Evolutionary conservation across 495 filamentous ascomycete species (phyloP).

Genomic region (Talaromyces ruber): DNA sequence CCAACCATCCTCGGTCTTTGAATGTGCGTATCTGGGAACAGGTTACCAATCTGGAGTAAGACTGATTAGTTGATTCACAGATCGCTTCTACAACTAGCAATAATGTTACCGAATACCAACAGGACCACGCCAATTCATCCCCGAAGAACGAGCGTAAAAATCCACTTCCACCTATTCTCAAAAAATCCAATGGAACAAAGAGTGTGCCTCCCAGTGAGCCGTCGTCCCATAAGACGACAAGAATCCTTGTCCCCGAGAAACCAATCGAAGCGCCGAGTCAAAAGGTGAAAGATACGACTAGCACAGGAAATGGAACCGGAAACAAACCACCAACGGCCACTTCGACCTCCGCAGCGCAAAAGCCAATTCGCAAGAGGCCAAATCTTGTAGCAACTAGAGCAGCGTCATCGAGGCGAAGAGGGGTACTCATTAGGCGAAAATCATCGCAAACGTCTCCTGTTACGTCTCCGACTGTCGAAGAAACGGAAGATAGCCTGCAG

Average conservation of each 20-base stretch:
- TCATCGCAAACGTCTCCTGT: slow-evolving; percentile 24
- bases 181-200: slow-evolving; percentile 20
- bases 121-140: background rate
- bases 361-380: slow-evolving; percentile 21
- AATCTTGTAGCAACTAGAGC: slow-evolving; percentile 22
- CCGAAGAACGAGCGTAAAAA: slow-evolving; percentile 3
- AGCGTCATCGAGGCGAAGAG: slow-evolving; percentile 28
- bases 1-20: background rate
- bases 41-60: background rate
- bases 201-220: slow-evolving; percentile 11
- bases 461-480: background rate
- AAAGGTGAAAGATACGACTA: background rate
- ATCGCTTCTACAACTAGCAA: background rate
- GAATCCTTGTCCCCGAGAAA: slow-evolving; percentile 7
- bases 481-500: background rate
- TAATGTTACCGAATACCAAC: background rate
- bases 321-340: background rate
- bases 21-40: background rate
- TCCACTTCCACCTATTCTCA: slow-evolving; percentile 29
- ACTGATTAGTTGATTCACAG: background rate
- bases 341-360: background rate
- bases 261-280: background rate
- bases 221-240: slow-evolving; percentile 23
- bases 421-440: slow-evolving; percentile 32
- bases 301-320: background rate